Evolutionary conservation across 2,329 filamentous ascomycete species (phyloP), one percentile per base, ranked within the genome.

Genomic region (Grosmannia penicillata): DNA sequence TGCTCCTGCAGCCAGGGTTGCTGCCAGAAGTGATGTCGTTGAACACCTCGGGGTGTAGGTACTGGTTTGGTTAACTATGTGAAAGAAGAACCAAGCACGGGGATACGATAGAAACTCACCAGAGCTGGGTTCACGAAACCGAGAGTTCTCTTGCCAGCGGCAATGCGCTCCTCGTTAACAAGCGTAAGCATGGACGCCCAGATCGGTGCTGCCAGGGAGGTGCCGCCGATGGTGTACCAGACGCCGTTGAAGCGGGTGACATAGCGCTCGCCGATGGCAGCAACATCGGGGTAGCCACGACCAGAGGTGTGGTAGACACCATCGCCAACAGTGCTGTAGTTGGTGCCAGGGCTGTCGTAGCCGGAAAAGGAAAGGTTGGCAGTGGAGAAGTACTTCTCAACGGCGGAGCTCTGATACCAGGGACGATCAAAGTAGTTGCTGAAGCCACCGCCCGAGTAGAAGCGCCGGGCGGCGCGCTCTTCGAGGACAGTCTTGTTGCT

Each of bases 141-240:
- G 0, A 64, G 40, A 1, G 57, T 49, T 9, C 41, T 46, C 49
- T 68, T 63, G 6, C 67, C 67, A 7, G 54, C 56, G 0, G 61
- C 54, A 15, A 78, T 53, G 25, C 72, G 58, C 1, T 68, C 71
- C 47, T 79, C 75, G 47, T 81, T 81, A 40, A 81, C 56, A 4
- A 81, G 62, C 1, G 69, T 61, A 29, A 82, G 58, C 34, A 81
- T 60, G 7, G 63, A 68, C 1, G 71, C 68, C 19, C 72, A 70
- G 1, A 72, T 57, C 0, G 78, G 78, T 1, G 70, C 56, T 1
- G 75, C 66, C 24, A 72, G 68, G 19, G 62, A 67, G 4, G 66
- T 71, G 10, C 72, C 71, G n/a, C 61, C 63, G 19, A 52, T 44
- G 14, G 44, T 44, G 17, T 46, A 47, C 46, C 49, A 70, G 49